phyloP scores from a whole-genome alignment of 305 asterid species.

The Stenogyne calaminthoides region DNA sequence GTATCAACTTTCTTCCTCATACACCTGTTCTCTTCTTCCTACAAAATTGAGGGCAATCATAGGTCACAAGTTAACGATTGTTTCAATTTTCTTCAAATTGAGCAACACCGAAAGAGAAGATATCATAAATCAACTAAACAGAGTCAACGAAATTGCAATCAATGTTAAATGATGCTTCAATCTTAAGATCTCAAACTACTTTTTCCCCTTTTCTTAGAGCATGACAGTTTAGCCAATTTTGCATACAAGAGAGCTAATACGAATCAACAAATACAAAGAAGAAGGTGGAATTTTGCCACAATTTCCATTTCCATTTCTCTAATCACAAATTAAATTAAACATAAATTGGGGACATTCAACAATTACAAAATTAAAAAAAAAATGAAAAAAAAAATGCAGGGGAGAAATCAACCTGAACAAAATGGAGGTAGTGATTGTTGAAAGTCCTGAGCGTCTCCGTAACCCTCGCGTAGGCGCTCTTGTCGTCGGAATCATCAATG shows the following conservation, averaged over 20 bases:
- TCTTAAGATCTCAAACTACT: too few relatives aligned
- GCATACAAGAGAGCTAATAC: neutral
- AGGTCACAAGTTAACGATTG: neutral
- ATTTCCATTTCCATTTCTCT: neutral
- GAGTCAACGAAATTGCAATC: too few relatives aligned
- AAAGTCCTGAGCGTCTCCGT: constrained; percentile 42
- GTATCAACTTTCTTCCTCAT: constrained; percentile 29
- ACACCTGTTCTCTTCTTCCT: constrained; percentile 66
- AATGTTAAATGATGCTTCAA: too few relatives aligned
- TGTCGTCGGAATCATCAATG: constrained; percentile 12
- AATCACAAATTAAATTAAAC: neutral
- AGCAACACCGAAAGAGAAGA: too few relatives aligned
- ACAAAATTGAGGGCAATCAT: neutral
- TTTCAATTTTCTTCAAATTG: too few relatives aligned
- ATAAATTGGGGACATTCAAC: neutral
- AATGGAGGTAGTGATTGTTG: constrained; percentile 49
- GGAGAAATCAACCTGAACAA: constrained; percentile 37
- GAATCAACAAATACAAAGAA: neutral
- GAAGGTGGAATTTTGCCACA: neutral
- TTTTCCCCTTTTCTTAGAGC: neutral
- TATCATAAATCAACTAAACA: too few relatives aligned
- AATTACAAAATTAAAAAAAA: neutral
- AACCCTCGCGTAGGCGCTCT: constrained; percentile 29
- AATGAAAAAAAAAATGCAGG: too few relatives aligned
- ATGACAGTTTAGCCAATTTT: neutral